A percentile compares a stretch with the other conserved stretches of the same genome.
Evolutionary conservation across 345 rosid species (phyloP).

Genomic region (Pseudoturritis turrita): DNA sequence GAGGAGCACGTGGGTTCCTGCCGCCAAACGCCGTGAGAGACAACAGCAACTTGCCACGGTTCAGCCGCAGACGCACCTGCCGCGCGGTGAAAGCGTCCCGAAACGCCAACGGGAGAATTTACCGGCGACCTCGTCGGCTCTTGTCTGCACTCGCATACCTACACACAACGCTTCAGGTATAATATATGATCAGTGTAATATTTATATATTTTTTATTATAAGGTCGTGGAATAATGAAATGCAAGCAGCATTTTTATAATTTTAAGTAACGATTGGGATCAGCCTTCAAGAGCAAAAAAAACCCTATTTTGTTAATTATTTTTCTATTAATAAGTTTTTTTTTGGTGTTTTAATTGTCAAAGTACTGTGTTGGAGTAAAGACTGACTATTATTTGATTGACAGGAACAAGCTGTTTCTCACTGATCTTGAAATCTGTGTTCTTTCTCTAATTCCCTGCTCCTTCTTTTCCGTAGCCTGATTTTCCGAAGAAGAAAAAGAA

Average conservation of each 20-base stretch:
- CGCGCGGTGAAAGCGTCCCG: constrained; percentile 27
- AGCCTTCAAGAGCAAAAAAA: background rate
- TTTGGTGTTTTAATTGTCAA: background rate
- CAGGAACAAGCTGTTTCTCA: constrained; percentile 23
- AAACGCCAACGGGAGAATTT: constrained; percentile 54
- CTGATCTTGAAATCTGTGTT: constrained; percentile 17
- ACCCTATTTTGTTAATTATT: constrained; percentile 6
- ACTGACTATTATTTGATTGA: constrained; percentile 27
- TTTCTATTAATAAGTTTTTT: background rate
- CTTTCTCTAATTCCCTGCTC: constrained; percentile 21
- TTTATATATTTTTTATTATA: background rate
- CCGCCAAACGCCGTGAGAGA: constrained; percentile 73
- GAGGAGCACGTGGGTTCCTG: constrained; percentile 91
- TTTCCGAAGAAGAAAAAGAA: background rate
- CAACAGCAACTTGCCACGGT: constrained; percentile 40
- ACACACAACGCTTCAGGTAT: constrained; percentile 49
- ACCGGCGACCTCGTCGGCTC: constrained; percentile 30
- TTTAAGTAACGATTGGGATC: background rate
- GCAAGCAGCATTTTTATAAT: background rate
- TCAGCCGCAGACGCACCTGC: constrained; percentile 32
- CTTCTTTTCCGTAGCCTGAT: constrained; percentile 7
- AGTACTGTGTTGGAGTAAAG: constrained; percentile 30
- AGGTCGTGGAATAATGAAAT: background rate
- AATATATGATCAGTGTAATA: background rate
- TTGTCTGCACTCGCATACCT: constrained; percentile 50